A percentile compares a stretch with the other conserved stretches of the same genome.
These are phyloP conservation scores for Xerocomellus amylosporus DNA, from an alignment of 768 basidiomycete genomes.

Conservation along the genomic window DNA sequence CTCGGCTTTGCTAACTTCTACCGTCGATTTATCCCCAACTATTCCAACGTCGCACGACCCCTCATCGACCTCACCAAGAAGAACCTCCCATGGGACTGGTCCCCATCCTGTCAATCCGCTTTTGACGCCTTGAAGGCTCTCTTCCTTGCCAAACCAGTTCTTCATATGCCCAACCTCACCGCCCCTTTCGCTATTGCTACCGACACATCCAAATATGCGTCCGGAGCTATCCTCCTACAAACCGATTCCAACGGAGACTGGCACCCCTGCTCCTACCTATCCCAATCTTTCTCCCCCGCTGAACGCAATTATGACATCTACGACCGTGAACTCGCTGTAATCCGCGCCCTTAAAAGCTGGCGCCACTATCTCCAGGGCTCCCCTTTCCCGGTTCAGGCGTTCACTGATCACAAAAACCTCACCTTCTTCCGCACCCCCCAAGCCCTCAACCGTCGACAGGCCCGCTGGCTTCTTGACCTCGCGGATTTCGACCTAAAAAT, in stretches of 20 bases:
- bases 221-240: too few relatives aligned
- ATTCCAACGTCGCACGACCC: constrained; percentile 31
- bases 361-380: constrained; percentile 33
- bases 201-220: too few relatives aligned
- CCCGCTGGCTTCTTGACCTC: too few relatives aligned
- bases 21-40: constrained; percentile 30
- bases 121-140: too few relatives aligned
- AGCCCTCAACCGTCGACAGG: too few relatives aligned
- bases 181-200: not conserved
- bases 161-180: not conserved
- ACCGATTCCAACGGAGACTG: too few relatives aligned
- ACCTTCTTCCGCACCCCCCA: not conserved
- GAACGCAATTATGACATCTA: constrained; percentile 22
- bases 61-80: not conserved
- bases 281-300: constrained; percentile 4
- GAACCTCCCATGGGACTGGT: too few relatives aligned
- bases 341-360: constrained; percentile 3
- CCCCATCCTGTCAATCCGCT: too few relatives aligned
- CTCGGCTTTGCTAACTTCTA: not conserved
- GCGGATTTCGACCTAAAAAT: too few relatives aligned
- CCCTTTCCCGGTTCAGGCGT: too few relatives aligned
- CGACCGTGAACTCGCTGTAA: constrained; percentile 24
- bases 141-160: not conserved
- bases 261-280: too few relatives aligned
- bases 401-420: constrained; percentile 12